Conservation (phyloP, 1,284 basidiomycete species). For the Sparassis latifolia region DNA sequence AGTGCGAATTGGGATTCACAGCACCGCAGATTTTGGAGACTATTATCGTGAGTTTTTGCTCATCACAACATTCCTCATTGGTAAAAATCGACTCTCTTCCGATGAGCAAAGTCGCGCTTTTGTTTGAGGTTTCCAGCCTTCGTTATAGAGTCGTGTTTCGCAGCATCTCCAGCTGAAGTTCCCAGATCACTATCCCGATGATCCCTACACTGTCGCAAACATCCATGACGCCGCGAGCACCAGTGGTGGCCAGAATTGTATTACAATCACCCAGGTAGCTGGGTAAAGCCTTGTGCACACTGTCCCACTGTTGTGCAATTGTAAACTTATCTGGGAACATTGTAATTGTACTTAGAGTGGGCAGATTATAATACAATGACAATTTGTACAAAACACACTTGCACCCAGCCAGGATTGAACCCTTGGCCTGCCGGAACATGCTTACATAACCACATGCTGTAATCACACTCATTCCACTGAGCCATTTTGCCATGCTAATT, state of each 20-base stretch:
- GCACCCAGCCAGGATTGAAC: background rate
- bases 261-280: too few relatives aligned
- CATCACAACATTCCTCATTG: constrained; percentile 4
- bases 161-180: constrained; percentile 6
- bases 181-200: constrained; percentile 7
- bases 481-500: too few relatives aligned
- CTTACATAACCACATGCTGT: too few relatives aligned
- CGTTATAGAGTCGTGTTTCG: background rate
- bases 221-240: constrained; percentile 4
- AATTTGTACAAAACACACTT: too few relatives aligned
- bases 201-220: constrained; percentile 4
- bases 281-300: too few relatives aligned
- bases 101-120: constrained; percentile 6
- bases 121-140: constrained; percentile 1
- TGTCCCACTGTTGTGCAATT: too few relatives aligned
- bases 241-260: too few relatives aligned
- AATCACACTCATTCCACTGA: too few relatives aligned
- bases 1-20: constrained; percentile 1
- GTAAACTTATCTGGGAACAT: constrained; percentile 7
- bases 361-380: too few relatives aligned
- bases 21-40: constrained; percentile 1
- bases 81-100: constrained; percentile 3
- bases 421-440: too few relatives aligned
- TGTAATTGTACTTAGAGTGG: background rate
- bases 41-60: constrained; percentile 7